Base-by-base conservation (phyloP, 2,329 filamentous ascomycete species). In the Tolypocladium amazonense region DNA sequence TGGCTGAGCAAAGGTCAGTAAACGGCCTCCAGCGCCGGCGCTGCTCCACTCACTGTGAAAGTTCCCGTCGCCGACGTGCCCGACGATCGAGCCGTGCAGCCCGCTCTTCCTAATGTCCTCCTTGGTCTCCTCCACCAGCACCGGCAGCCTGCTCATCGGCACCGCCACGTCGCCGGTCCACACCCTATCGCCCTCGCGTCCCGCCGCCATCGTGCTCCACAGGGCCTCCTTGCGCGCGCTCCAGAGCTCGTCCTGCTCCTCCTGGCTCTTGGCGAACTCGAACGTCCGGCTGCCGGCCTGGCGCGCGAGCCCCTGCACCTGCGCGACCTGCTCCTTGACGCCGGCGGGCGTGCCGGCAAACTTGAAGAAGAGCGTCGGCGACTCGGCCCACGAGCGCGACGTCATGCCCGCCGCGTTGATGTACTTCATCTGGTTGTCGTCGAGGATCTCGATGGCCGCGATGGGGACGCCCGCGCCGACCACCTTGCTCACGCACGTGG, bases 161-260 rank as follows among this genome's bases (percentile, higher is more conserved):
- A 95, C 90, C 0, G 90, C 90, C 14, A 94, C 90, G 68, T 95
- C 90, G 1, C 89, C 90, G 0, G 90, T 93, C 90, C 90, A 94
- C 4, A 94, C 87, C 59, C 83, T 84, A 64, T 92, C 87, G n/a
- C 79, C 83, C 53, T 70, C 82, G 75, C 73, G 83, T 76, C 73
- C 83, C 68, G 87, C 78, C 0, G 88, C 84, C 79, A 90, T 87
- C 60, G 88, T 87, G 67, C 85, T 88, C 90, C 90, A 94, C 43
- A 95, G 79, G 1, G 89, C 89, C 73, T 92, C 88, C 75, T 95
- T 95, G 53, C 90, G 77, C 27, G 90, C 90, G 66, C 85, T 88
- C 90, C 90, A 95, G 37, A 95, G 79, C 73, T 92, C 89, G 8
- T 81, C 78, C 71, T 87, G 86, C 76, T 96, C 91, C 35, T 85